Evolutionary conservation across 1,284 basidiomycete genomes (phyloP).

Genomic region (Hortiboletus rubellus): DNA sequence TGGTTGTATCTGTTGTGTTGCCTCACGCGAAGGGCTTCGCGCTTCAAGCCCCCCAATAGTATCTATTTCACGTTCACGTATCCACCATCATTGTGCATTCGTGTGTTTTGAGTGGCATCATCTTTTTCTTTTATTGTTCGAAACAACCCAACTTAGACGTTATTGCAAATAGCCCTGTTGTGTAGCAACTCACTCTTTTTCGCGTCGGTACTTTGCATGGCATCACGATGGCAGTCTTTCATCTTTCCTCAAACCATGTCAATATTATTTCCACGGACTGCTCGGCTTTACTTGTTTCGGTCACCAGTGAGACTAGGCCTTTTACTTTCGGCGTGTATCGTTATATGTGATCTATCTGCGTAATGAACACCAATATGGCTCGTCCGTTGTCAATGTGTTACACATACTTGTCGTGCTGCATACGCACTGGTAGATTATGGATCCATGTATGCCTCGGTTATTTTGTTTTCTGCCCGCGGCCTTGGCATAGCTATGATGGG

Average conservation of each 20-base stretch:
- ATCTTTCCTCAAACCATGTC: neutral
- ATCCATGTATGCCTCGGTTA: neutral
- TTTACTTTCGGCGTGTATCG: neutral
- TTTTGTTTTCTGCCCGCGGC: neutral
- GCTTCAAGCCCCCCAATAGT: conserved; percentile 41
- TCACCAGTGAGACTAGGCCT: neutral
- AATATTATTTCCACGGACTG: conserved; percentile 5
- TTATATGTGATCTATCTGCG: neutral
- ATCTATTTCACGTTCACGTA: conserved; percentile 16
- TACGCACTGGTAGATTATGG: neutral
- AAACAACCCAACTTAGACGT: conserved; percentile 1
- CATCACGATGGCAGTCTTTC: neutral
- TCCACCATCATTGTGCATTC: neutral
- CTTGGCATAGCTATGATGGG: neutral
- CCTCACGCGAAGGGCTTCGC: conserved; percentile 50
- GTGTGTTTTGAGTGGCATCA: neutral
- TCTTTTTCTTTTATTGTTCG: neutral
- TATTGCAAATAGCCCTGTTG: neutral
- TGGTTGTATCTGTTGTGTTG: conserved; percentile 28
- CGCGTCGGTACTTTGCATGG: neutral
- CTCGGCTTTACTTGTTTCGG: conserved; percentile 6
- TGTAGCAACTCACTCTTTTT: neutral
- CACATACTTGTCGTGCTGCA: neutral
- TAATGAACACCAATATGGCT: neutral
- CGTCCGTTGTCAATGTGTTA: neutral